Conservation (phyloP, 768 basidiomycete genomes). For the Cystobasidium ongulense region DNA sequence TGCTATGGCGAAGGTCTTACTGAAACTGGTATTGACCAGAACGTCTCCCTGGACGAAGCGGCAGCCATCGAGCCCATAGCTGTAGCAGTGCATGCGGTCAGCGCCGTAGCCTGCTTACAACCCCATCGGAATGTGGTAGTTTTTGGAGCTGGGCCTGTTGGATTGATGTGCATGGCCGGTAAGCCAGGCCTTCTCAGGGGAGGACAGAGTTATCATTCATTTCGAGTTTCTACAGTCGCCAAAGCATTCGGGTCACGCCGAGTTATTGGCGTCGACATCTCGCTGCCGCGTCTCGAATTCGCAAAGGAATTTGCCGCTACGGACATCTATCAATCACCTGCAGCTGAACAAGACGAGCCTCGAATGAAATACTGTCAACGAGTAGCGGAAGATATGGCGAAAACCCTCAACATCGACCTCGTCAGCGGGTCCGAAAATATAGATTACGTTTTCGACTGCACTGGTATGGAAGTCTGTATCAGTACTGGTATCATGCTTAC, state of each 20-base stretch:
- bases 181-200: neutral
- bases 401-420: neutral
- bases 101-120: slow-evolving; percentile 62
- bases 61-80: slow-evolving; percentile 94
- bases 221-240: slow-evolving; percentile 54
- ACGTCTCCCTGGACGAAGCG: slow-evolving; percentile 78
- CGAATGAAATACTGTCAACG: slow-evolving; percentile 4
- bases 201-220: too few species aligned
- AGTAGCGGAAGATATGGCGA: neutral
- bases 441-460: slow-evolving; percentile 24
- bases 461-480: slow-evolving; percentile 70
- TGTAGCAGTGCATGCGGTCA: slow-evolving; percentile 75
- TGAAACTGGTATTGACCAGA: neutral
- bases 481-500: slow-evolving; percentile 72
- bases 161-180: slow-evolving; percentile 33
- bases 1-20: neutral
- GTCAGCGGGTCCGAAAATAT: neutral
- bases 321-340: neutral
- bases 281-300: neutral
- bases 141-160: slow-evolving; percentile 57
- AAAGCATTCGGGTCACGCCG: slow-evolving; percentile 80
- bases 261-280: slow-evolving; percentile 69
- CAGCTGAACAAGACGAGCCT: slow-evolving; percentile 4
- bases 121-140: slow-evolving; percentile 68
- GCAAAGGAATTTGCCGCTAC: slow-evolving; percentile 44